Evolutionary conservation across 345 rosid genomes (phyloP).

Genomic region (Cardiospermum halicacabum): DNA sequence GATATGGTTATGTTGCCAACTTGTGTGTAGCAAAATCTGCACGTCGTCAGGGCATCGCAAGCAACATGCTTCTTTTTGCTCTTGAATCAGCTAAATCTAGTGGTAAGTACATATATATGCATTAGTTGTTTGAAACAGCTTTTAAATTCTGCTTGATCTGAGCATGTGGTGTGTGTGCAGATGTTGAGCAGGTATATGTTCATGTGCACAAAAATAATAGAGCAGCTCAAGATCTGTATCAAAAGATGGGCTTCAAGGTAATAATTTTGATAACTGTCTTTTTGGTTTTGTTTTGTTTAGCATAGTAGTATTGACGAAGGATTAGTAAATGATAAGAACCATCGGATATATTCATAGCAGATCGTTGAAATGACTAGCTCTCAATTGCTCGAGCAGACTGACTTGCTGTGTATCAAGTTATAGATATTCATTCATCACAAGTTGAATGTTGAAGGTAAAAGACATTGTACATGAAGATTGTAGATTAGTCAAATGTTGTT

Average conservation of each 20-base stretch:
- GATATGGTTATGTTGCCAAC: constrained; percentile 72
- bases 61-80: constrained; percentile 68
- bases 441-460: constrained; percentile 4
- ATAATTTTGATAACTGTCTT: constrained; percentile 6
- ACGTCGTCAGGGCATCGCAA: constrained; percentile 79
- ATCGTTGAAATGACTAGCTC: constrained; percentile 51
- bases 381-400: constrained; percentile 43
- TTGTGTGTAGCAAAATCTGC: constrained; percentile 79
- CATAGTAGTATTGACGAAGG: not conserved
- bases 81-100: constrained; percentile 51
- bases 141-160: constrained; percentile 3
- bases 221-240: constrained; percentile 59
- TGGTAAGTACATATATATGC: constrained; percentile 38
- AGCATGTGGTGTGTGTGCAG: constrained; percentile 33
- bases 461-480: constrained; percentile 1
- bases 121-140: constrained; percentile 1
- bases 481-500: constrained; percentile 4
- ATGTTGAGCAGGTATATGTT: constrained; percentile 56
- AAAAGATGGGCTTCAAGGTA: constrained; percentile 78
- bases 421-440: constrained; percentile 15
- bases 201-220: constrained; percentile 68
- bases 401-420: constrained; percentile 48
- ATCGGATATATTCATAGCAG: constrained; percentile 29
- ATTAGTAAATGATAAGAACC: too few species aligned
- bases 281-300: constrained; percentile 5